Evolutionary conservation across 805 yeast species (phyloP), one percentile per base, ranked within the genome.

Genomic region (Myxozyma vanderwaltii): DNA sequence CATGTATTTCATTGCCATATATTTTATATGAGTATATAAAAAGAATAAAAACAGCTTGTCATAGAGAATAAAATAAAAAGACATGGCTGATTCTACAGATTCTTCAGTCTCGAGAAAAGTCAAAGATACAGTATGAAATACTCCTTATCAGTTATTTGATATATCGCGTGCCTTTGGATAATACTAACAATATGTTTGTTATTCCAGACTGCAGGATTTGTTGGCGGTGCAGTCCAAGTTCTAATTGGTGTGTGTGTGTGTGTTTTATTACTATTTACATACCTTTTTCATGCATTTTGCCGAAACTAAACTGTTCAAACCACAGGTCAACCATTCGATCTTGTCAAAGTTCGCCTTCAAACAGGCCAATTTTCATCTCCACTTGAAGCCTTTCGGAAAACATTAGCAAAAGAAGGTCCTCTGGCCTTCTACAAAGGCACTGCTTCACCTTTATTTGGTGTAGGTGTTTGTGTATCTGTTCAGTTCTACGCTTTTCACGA

Each of bases 401-500:
- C 94, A 53, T 45, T 92, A 39, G 78, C 80, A 39, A 84, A 88
- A 59, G 99, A 94, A 74, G 99, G 99, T 1, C 81, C 85, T 4
- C 62, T 76, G 26, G 99, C 96, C 0, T 90, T 94, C 70, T 95
- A 94, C 74, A 86, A 95, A 73, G 99, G 99, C 44, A 91, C 97
- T 0, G 71, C 90, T 65, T 91, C 97, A 0, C 99, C 99, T 12
- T 78, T 94, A 66, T 72, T 94, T 33, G 99, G 99, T 24, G 68
- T 68, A 33, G 70, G 70, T 13, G 69, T 59, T 40, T 67, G 68
- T 31, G 71, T 94, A 13, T 89, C 96, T 10, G 89, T 92, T 40
- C 99, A 94, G 75, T 94, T 94, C 71, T 92, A 96, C 51, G 96
- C 91, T 41, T 92, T 91, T 71, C 98, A 94, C 73, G 87, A 80